Evolutionary conservation across 768 basidiomycete genomes (phyloP).

Genomic region (Auricularia sp.): DNA sequence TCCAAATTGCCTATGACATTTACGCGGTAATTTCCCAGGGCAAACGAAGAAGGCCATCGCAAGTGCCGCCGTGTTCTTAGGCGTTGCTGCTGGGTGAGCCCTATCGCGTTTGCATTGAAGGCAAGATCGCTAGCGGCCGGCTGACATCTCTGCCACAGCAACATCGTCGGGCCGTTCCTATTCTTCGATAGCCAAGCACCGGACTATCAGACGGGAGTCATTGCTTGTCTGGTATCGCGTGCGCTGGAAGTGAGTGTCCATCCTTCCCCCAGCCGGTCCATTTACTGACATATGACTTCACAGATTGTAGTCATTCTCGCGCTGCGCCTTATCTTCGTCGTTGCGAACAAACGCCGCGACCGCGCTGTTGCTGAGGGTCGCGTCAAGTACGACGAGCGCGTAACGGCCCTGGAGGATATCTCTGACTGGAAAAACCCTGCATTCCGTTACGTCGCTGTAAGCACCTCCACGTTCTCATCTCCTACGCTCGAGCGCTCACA

Average conservation of each 20-base stretch:
- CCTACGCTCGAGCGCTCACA: too few species aligned
- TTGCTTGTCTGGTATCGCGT: conserved; percentile 10
- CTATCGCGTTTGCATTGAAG: neutral
- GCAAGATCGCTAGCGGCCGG: neutral
- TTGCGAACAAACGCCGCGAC: neutral
- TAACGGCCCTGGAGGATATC: conserved; percentile 1
- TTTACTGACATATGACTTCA: neutral
- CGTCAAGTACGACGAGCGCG: conserved; percentile 1
- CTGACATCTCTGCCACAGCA: neutral
- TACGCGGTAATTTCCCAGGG: too few species aligned
- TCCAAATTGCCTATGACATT: too few species aligned
- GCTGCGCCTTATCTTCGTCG: conserved; percentile 1
- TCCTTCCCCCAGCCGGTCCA: neutral
- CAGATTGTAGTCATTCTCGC: conserved; percentile 3
- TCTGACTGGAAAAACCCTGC: conserved; percentile 4
- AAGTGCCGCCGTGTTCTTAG: conserved; percentile 23
- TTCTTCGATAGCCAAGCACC: conserved; percentile 21
- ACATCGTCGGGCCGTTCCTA: conserved; percentile 18
- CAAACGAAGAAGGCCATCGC: conserved; percentile 27
- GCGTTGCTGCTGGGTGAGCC: conserved; percentile 17
- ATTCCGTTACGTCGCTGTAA: conserved; percentile 4
- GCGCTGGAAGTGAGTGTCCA: neutral
- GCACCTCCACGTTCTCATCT: neutral
- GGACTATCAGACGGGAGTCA: conserved; percentile 20
- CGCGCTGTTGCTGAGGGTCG: conserved; percentile 1